These are phyloP conservation scores for Boletales sp. DNA, from an alignment of 768 basidiomycete genomes.

Conservation along the genomic window DNA sequence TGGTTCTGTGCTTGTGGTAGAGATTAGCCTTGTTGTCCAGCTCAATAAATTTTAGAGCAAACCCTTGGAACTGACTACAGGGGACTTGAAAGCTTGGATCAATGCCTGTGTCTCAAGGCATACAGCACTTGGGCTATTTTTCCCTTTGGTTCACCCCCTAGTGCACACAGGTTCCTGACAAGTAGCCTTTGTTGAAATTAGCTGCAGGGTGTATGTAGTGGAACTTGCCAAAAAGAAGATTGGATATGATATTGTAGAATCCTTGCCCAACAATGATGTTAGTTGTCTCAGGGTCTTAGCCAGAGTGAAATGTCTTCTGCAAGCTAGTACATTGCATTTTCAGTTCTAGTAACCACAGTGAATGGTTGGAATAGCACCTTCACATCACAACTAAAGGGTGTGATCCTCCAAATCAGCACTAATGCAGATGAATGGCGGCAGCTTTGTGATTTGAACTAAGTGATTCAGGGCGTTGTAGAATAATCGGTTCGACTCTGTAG, in stretches of 20 bases:
- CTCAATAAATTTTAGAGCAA: slow-evolving; percentile 55
- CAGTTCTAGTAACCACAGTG: not conserved
- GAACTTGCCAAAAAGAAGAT: slow-evolving; percentile 46
- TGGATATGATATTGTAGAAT: slow-evolving; percentile 51
- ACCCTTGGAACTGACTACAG: slow-evolving; percentile 36
- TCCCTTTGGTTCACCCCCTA: slow-evolving; percentile 69
- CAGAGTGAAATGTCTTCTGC: slow-evolving; percentile 39
- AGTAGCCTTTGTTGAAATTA: not conserved
- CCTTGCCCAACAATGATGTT: slow-evolving; percentile 55
- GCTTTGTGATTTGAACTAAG: slow-evolving; percentile 48
- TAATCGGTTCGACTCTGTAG: slow-evolving; percentile 49
- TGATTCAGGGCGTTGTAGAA: slow-evolving; percentile 59
- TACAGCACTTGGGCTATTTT: slow-evolving; percentile 46
- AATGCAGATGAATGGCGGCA: slow-evolving; percentile 55
- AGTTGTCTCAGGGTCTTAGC: slow-evolving; percentile 61
- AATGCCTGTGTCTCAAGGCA: slow-evolving; percentile 48
- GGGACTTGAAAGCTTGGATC: slow-evolving; percentile 43
- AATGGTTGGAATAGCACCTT: slow-evolving; percentile 32
- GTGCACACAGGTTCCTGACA: slow-evolving; percentile 53
- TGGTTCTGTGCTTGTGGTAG: slow-evolving; percentile 44
- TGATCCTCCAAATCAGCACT: slow-evolving; percentile 57
- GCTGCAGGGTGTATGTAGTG: not conserved
- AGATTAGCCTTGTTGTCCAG: slow-evolving; percentile 63
- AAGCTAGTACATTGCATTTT: slow-evolving; percentile 29
- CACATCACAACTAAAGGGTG: slow-evolving; percentile 49